phyloP scores from a whole-genome alignment of 306 rosid species.

The Acacia melanoxylon region DNA sequence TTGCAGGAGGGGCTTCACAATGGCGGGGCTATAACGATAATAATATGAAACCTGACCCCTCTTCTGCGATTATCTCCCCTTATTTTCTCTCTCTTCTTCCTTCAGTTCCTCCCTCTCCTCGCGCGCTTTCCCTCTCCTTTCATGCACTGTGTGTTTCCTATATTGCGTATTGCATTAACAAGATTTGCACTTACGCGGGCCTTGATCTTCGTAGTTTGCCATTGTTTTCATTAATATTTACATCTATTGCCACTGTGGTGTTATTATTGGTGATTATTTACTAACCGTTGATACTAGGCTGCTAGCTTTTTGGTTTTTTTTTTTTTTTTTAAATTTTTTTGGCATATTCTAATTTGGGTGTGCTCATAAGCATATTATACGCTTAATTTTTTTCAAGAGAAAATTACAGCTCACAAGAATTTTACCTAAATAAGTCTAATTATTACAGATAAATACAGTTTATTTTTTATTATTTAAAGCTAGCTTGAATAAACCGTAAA shows the following conservation, averaged over 20 bases:
- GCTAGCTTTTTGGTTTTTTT: background rate
- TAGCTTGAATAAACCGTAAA: background rate
- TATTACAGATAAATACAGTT: background rate
- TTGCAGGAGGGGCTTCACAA: slow-evolving; percentile 59
- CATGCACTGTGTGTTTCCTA: background rate
- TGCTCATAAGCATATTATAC: background rate
- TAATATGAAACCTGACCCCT: slow-evolving; percentile 39
- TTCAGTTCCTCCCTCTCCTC: slow-evolving; percentile 1
- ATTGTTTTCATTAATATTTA: background rate
- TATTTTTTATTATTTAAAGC: background rate
- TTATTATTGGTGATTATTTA: background rate
- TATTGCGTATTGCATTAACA: slow-evolving; percentile 1
- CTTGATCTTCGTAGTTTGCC: background rate
- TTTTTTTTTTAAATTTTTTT: too few relatives aligned
- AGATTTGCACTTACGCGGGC: background rate
- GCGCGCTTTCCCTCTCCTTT: background rate
- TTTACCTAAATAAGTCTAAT: background rate
- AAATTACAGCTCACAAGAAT: background rate
- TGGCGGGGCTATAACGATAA: slow-evolving; percentile 43
- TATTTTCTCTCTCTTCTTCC: slow-evolving; percentile 24
- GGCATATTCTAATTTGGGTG: background rate
- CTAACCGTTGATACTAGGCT: background rate
- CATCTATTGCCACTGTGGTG: slow-evolving; percentile 9
- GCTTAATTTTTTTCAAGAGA: background rate
- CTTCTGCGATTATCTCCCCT: slow-evolving; percentile 59